Evolutionary conservation across 495 filamentous ascomycete species (phyloP).

Genomic region (Talaromyces ruber): DNA sequence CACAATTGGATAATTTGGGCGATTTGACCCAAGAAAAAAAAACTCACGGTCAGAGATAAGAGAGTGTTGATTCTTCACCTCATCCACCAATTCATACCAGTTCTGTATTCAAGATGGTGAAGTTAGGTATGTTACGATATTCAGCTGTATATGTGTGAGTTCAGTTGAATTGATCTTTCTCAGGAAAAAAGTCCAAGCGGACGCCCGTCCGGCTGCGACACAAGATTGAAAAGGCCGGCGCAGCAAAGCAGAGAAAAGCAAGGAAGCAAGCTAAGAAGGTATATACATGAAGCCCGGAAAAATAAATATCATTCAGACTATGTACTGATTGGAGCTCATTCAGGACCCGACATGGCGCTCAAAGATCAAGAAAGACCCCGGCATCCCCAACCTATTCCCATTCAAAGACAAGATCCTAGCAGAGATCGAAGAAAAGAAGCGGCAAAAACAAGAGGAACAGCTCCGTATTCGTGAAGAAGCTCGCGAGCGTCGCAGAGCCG

Average conservation of each 20-base stretch:
- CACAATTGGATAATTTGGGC: constrained; percentile 7
- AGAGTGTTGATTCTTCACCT: constrained; percentile 5
- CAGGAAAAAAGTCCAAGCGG: constrained; percentile 93
- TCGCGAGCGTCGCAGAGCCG: constrained; percentile 49
- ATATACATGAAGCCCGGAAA: background rate
- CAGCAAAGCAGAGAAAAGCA: constrained; percentile 81
- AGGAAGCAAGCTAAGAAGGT: constrained; percentile 82
- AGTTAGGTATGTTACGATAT: constrained; percentile 33
- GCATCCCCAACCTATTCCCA: constrained; percentile 94
- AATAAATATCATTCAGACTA: background rate
- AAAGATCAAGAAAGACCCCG: constrained; percentile 90
- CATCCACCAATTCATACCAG: constrained; percentile 9
- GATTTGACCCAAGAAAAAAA: constrained; percentile 13
- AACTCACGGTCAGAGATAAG: background rate
- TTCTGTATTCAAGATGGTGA: constrained; percentile 31
- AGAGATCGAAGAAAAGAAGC: constrained; percentile 84
- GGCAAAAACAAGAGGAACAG: constrained; percentile 71
- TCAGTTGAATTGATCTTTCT: background rate
- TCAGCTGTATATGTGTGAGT: background rate
- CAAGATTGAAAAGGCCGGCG: constrained; percentile 92
- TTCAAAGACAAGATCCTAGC: constrained; percentile 93
- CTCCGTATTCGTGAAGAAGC: constrained; percentile 60
- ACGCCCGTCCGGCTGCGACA: constrained; percentile 78
- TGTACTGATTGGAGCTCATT: constrained; percentile 8
- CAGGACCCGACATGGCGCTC: constrained; percentile 91